Base-by-base conservation (phyloP, 805 yeast genomes). In the Sungouiozyma ichnusensis region DNA sequence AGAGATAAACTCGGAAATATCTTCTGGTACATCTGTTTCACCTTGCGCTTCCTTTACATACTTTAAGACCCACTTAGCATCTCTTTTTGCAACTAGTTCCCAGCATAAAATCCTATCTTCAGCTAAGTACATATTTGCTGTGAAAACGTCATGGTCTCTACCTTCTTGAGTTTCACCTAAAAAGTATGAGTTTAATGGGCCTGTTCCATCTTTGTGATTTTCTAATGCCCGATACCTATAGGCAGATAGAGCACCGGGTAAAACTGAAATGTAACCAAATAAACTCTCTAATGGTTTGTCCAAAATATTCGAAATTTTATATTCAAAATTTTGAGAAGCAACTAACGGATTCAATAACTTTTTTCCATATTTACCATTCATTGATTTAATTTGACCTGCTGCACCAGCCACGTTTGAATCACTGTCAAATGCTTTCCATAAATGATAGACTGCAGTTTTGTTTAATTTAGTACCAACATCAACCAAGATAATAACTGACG, bases 381-480 rank as follows among this genome's bases (percentile, higher is more conserved):
- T 81, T 0, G 97, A 86, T 48, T 83, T 83, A 57, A 92, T 88
- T 62, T 92, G 97, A 48, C 99, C 99, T 13, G 97, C 97, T 1
- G 95, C 98, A 48, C 99, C 99, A 0, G 96, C 99, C 41, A 92
- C 95, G 54, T 90, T 88, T 1, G 97, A 87, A 58, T 92, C 97
- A 51, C 79, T 74, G 62, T 92, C 98, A 62, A 92, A 92, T 0
- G 96, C 94, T 63, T 92, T 92, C 99, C 99, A 92, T 45, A 92
- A 68, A 52, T 90, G 92, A 57, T 92, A 94, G 19, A 90, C 69
- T 0, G 97, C 90, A 41, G 82, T 79, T 37, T 76, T 74, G 49
- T 86, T 87, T n/a, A 97, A 94, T 54, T 81, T 78, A 0, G 99
- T 92, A 48, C 99, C 99, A n/a, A 92, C 98, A 69, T 92, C 99